phyloP scores from a whole-genome alignment of 495 filamentous ascomycete species.

The Xylaria intraflava region DNA sequence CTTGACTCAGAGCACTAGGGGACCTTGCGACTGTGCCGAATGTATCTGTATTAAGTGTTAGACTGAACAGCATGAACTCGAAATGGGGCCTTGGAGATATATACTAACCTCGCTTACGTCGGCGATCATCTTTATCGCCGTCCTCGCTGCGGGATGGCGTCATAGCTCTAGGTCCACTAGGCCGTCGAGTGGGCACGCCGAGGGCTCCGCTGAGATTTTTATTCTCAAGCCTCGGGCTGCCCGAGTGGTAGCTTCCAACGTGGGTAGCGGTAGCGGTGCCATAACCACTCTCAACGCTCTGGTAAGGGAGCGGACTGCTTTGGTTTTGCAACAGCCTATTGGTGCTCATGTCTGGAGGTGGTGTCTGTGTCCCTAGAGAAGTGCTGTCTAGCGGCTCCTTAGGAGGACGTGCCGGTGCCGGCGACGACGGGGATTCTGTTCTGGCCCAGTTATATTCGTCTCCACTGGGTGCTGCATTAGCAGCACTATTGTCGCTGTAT shows the following conservation, averaged over 20 bases:
- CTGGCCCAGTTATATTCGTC: slow-evolving; percentile 37
- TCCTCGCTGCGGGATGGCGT: slow-evolving; percentile 39
- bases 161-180: slow-evolving; percentile 49
- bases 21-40: slow-evolving; percentile 44
- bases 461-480: slow-evolving; percentile 18
- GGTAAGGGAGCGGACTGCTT: slow-evolving; percentile 36
- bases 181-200: slow-evolving; percentile 35
- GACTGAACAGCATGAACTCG: background rate
- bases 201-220: slow-evolving; percentile 40
- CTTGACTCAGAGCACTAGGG: slow-evolving; percentile 31
- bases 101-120: slow-evolving; percentile 47
- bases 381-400: slow-evolving; percentile 43
- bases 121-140: slow-evolving; percentile 34
- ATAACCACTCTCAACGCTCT: slow-evolving; percentile 46
- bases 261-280: slow-evolving; percentile 39
- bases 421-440: slow-evolving; percentile 29
- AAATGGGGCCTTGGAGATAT: background rate
- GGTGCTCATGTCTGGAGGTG: slow-evolving; percentile 32
- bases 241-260: slow-evolving; percentile 33
- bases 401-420: slow-evolving; percentile 43
- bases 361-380: slow-evolving; percentile 20
- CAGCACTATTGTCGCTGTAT: slow-evolving; percentile 39
- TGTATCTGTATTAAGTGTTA: slow-evolving; percentile 37
- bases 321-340: slow-evolving; percentile 38
- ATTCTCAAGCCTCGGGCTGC: slow-evolving; percentile 41